Evolutionary conservation across 2,329 filamentous ascomycete genomes (phyloP).

Genomic region (Fusarium sp.): DNA sequence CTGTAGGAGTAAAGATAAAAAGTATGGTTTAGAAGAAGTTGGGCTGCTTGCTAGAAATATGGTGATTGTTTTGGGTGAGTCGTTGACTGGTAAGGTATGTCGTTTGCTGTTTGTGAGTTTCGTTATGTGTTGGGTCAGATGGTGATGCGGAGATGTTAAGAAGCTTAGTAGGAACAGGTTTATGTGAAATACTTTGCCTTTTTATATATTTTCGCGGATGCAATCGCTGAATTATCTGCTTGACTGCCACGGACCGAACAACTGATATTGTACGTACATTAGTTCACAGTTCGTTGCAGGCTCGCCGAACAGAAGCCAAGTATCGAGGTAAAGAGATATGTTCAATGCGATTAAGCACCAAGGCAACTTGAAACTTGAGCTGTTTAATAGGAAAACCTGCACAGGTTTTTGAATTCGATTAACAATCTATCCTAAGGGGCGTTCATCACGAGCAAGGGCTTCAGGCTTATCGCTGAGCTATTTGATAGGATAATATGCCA

Average conservation of each 20-base stretch:
- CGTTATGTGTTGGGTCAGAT: not conserved
- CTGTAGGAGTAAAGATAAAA: too few species aligned
- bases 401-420: not conserved
- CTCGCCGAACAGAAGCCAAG: not conserved
- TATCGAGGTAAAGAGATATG: too few species aligned
- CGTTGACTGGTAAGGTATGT: not conserved
- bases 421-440: rapidly evolving
- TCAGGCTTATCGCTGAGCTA: too few species aligned
- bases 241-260: not conserved
- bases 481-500: not conserved
- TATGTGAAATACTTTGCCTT: not conserved
- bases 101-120: not conserved
- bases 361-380: not conserved
- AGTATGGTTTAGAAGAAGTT: too few species aligned
- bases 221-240: too few species aligned
- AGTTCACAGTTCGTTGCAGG: not conserved
- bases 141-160: not conserved
- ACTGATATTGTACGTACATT: not conserved
- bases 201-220: not conserved
- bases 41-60: too few species aligned
- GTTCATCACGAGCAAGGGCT: not conserved
- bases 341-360: not conserved
- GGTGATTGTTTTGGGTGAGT: too few species aligned
- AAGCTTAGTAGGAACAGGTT: not conserved
- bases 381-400: not conserved